Conservation (phyloP, 805 yeast species). For the Schizosaccharomyces lindneri region DNA sequence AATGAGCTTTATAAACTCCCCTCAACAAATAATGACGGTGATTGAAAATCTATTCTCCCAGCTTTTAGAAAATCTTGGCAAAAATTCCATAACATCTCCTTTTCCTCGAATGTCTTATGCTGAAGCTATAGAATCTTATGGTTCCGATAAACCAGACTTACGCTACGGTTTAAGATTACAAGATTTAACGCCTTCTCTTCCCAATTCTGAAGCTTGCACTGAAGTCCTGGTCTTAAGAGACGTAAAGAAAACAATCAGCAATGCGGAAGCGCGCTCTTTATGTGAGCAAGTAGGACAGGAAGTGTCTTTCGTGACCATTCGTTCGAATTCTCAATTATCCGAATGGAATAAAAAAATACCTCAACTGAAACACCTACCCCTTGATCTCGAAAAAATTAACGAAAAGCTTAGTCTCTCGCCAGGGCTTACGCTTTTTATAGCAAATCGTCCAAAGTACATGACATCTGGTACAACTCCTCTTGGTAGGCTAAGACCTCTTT, state of each 20-base stretch:
- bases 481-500: background rate
- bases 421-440: background rate
- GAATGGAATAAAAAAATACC: background rate
- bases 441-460: background rate
- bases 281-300: background rate
- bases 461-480: background rate
- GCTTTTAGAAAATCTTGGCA: conserved; percentile 30
- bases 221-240: background rate
- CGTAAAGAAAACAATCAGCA: background rate
- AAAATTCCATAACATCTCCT: conserved; percentile 4
- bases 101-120: conserved; percentile 31
- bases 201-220: background rate
- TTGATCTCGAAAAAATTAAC: background rate
- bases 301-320: background rate
- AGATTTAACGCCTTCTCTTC: background rate
- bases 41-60: conserved; percentile 31
- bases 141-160: conserved; percentile 87
- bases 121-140: conserved; percentile 49
- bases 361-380: background rate
- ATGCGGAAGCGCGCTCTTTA: background rate
- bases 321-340: background rate
- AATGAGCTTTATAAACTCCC: conserved; percentile 52
- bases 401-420: background rate
- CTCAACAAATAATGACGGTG: conserved; percentile 34
- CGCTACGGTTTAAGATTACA: conserved; percentile 16